Percentiles rank a stretch among this genome's conserved stretches.
These are phyloP conservation scores for Salix suchowensis DNA, from an alignment of 345 rosid genomes.

Conservation along the genomic window DNA sequence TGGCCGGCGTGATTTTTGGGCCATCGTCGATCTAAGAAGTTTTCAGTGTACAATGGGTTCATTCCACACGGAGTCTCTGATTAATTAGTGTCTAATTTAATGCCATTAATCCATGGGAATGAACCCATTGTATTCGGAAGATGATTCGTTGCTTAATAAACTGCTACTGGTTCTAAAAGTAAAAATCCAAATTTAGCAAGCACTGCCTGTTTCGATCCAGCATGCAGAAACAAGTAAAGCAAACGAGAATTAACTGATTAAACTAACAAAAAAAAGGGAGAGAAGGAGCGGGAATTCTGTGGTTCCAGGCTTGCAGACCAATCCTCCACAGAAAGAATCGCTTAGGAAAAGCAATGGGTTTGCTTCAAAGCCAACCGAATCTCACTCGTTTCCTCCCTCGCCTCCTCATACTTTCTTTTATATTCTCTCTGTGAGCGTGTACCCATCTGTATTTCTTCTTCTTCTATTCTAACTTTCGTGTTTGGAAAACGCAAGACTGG, in stretches of 20 bases:
- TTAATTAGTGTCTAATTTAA: neutral
- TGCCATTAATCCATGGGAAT: neutral
- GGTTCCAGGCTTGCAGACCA: conserved; percentile 66
- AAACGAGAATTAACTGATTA: neutral
- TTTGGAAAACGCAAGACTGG: conserved; percentile 40
- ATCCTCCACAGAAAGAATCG: conserved; percentile 43
- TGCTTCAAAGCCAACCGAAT: conserved; percentile 71
- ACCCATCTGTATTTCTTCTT: neutral
- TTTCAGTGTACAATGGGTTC: conserved; percentile 13
- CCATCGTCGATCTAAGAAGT: conserved; percentile 15
- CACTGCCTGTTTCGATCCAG: neutral
- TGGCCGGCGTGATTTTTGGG: conserved; percentile 37
- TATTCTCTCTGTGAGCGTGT: neutral
- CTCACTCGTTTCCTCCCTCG: conserved; percentile 49
- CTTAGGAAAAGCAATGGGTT: conserved; percentile 48
- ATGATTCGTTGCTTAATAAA: no score
- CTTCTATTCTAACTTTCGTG: conserved; percentile 24
- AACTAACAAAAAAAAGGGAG: neutral
- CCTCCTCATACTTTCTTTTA: conserved; percentile 25
- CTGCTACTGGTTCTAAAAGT: no score
- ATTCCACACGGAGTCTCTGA: conserved; percentile 16
- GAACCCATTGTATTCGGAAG: no score
- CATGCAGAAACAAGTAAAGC: neutral
- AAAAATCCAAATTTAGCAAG: neutral
- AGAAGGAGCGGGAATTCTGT: conserved; percentile 25